These are phyloP conservation scores for Aspergillus ustus DNA, from an alignment of 2,329 filamentous ascomycete genomes.

Conservation along the genomic window DNA sequence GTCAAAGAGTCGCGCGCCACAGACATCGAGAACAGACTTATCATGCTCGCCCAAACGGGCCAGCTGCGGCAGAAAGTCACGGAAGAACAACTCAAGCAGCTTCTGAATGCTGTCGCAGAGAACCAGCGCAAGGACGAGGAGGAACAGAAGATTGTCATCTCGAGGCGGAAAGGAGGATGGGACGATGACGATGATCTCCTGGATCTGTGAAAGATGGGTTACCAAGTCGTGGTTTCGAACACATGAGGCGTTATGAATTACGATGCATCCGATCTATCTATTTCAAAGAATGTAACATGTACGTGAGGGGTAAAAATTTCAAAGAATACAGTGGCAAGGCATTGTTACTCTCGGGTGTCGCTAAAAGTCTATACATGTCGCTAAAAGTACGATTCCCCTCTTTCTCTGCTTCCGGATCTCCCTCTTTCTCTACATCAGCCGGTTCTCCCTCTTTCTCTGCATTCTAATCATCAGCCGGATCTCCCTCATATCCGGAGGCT, in stretches of 20 bases:
- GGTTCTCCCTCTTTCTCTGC: constrained; percentile 68
- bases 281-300: no score
- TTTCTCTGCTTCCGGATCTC: constrained; percentile 74
- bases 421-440: constrained; percentile 69
- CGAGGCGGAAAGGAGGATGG: constrained; percentile 79
- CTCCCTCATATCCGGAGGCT: constrained; percentile 80
- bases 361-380: constrained; percentile 15
- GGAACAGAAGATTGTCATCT: constrained; percentile 83
- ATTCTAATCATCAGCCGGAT: constrained; percentile 73
- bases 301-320: no score
- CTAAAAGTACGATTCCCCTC: constrained; percentile 54
- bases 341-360: neutral
- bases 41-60: constrained; percentile 85
- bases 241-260: constrained; percentile 13
- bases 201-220: constrained; percentile 39
- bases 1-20: constrained; percentile 90
- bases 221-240: neutral
- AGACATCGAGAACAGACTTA: constrained; percentile 89
- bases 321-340: neutral
- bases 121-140: constrained; percentile 63
- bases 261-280: constrained; percentile 15
- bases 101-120: constrained; percentile 83
- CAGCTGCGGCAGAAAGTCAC: constrained; percentile 87
- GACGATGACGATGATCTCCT: constrained; percentile 70
- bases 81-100: constrained; percentile 90